A percentile compares a stretch with the other conserved stretches of the same genome.
These are phyloP conservation scores for Zopfia rhizophila DNA, from an alignment of 2,329 filamentous ascomycete species.

Conservation along the genomic window DNA sequence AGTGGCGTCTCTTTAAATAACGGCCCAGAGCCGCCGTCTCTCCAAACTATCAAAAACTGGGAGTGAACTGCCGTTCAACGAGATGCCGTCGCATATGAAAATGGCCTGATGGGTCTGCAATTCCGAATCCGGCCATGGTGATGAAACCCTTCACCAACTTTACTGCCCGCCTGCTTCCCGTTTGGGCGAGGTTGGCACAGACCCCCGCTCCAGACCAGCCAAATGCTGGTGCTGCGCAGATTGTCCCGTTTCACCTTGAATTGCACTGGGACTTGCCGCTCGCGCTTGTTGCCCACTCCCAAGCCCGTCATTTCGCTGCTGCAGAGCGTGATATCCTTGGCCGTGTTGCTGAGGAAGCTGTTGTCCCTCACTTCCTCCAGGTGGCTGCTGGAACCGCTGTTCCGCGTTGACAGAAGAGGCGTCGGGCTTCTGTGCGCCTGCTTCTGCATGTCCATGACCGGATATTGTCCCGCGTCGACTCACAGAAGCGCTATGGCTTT, in stretches of 20 bases:
- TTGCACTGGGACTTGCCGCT: slow-evolving; percentile 34
- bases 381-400: slow-evolving; percentile 26
- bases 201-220: slow-evolving; percentile 36
- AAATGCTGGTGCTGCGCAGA: slow-evolving; percentile 43
- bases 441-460: slow-evolving; percentile 41
- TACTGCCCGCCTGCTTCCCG: slow-evolving; percentile 50
- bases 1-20: slow-evolving; percentile 36
- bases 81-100: too few relatives aligned
- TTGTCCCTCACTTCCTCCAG: slow-evolving; percentile 35
- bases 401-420: slow-evolving; percentile 27
- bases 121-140: slow-evolving; percentile 29
- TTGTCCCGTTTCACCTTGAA: slow-evolving; percentile 48
- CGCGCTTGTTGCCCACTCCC: slow-evolving; percentile 37
- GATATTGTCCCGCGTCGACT: slow-evolving; percentile 47
- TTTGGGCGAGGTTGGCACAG: slow-evolving; percentile 47
- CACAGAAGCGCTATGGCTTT: slow-evolving; percentile 41
- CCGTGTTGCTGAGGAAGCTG: slow-evolving; percentile 30
- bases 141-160: slow-evolving; percentile 35
- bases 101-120: slow-evolving; percentile 1
- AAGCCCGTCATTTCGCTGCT: slow-evolving; percentile 37
- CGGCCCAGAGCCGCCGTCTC: slow-evolving; percentile 1
- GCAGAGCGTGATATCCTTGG: slow-evolving; percentile 28
- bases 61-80: not conserved
- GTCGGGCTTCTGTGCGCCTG: slow-evolving; percentile 36
- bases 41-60: not conserved